phyloP scores from a whole-genome alignment of 2,329 filamentous ascomycete genomes.

The Ascochyta viciae-villosae region DNA sequence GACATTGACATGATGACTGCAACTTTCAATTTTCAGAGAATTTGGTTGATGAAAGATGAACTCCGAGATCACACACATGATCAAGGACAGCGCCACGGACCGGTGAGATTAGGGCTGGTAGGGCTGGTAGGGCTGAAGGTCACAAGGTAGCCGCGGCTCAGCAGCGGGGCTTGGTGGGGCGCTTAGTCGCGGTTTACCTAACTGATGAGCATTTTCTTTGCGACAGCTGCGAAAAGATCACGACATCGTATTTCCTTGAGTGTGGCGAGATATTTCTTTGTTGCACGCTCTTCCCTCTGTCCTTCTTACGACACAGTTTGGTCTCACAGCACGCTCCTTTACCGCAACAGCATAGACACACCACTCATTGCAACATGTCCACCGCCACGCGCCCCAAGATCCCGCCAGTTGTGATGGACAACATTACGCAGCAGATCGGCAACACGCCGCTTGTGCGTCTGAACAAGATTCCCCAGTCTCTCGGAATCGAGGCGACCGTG shows the following conservation, averaged over 20 bases:
- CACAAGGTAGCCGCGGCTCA: constrained; percentile 15
- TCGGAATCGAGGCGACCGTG: constrained; percentile 87
- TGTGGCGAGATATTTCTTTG: constrained; percentile 14
- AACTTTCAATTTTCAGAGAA: too few relatives aligned
- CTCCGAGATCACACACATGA: neutral
- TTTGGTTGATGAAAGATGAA: neutral
- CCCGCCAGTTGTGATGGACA: constrained; percentile 65
- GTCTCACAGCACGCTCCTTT: constrained; percentile 1
- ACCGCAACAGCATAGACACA: neutral
- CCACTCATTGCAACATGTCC: constrained; percentile 49
- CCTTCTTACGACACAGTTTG: neutral
- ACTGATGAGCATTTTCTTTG: constrained; percentile 19
- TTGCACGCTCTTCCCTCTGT: neutral
- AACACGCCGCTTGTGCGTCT: constrained; percentile 94
- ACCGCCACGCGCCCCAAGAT: constrained; percentile 58
- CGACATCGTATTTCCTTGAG: constrained; percentile 12
- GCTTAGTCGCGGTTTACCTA: constrained; percentile 19
- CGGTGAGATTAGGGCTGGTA: neutral
- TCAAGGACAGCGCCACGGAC: neutral
- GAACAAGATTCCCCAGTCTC: constrained; percentile 89
- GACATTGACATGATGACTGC: too few relatives aligned
- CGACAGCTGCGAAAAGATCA: constrained; percentile 17
- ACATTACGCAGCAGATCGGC: constrained; percentile 86
- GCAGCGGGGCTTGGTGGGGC: constrained; percentile 13
- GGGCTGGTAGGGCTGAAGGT: constrained; percentile 8